Conservation (phyloP, 441 rosid species). For the Populus hybrid region DNA sequence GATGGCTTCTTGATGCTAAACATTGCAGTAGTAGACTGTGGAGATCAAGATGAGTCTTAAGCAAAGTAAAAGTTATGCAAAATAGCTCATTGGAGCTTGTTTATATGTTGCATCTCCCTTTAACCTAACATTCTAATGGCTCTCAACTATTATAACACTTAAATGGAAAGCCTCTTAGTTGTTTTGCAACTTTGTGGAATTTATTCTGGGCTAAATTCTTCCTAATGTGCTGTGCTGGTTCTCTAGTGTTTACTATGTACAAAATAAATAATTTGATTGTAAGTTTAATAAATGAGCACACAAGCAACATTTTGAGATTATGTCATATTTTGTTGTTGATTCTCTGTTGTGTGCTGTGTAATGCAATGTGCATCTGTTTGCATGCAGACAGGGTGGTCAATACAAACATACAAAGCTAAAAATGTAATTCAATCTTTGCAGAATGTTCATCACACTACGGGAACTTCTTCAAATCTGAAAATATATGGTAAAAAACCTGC, state of each 20-base stretch:
- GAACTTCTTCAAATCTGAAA: constrained; percentile 37
- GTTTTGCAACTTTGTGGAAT: neutral
- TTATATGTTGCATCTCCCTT: neutral
- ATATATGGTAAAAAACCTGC: constrained; percentile 38
- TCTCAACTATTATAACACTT: neutral
- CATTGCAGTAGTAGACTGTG: neutral
- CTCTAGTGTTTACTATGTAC: neutral
- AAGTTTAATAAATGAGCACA: neutral
- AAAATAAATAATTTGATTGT: neutral
- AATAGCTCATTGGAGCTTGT: neutral
- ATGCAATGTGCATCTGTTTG: constrained; percentile 1
- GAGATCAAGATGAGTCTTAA: neutral
- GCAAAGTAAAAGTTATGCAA: neutral
- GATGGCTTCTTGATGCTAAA: neutral
- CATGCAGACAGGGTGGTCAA: neutral
- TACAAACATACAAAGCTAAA: constrained; percentile 17
- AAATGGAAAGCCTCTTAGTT: neutral
- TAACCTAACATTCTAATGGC: neutral
- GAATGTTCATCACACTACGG: constrained; percentile 45
- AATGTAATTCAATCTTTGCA: constrained; percentile 22
- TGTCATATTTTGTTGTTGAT: neutral
- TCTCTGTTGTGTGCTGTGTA: neutral
- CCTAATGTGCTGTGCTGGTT: neutral
- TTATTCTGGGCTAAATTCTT: too few relatives aligned
- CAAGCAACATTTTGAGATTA: neutral